Base-by-base conservation (phyloP, 352 stramenopile genomes). In the Phytophthora idaei region DNA sequence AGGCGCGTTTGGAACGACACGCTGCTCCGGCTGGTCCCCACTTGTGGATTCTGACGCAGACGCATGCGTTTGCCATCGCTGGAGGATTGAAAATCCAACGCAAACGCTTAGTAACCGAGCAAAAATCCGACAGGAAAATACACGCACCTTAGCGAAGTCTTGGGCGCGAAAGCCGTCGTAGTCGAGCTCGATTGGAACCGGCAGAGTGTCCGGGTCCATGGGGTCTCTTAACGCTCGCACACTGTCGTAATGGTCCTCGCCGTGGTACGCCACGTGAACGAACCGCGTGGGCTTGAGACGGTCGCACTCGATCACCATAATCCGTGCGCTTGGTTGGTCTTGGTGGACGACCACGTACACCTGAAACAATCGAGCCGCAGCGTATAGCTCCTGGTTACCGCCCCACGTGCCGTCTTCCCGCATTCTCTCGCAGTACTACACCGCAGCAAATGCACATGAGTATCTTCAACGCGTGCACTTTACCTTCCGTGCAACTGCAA, bases 221-320 rank as follows among this genome's bases (percentile, higher is more conserved):
- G 64, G 60, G 32, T 92, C 81, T 12, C 67, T 71, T 6, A 90
- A 55, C 17, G 74, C 62, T 11, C 82, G 83, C 21, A 95, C 76
- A 51, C 87, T 95, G 69, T 95, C 87, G 62, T 93, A 94, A 71
- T 95, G 87, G 57, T 95, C 85, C 51, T 78, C 88, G 28, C 80
- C 84, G 41, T 90, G 83, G 52, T 90, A 92, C 12, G 80, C 80
- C 31, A 89, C 71, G 64, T 92, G 80, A 29, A 89, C 57, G 21
- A 93, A 61, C 12, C 67, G 64, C 37, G 52, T 78, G 14, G 86
- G 81, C 25, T 79, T 78, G 14, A 82, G 68, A 5, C 68, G 59
- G 50, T 90, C 85, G 66, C 85, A 93, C 61, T 92, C 83, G 60
- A 93, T 92, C 27, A 90, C 75, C 73, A 90, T 81, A 14, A 83